Evolutionary conservation across 1,284 basidiomycete species (phyloP).

Genomic region (Tranzscheliella williamsii): DNA sequence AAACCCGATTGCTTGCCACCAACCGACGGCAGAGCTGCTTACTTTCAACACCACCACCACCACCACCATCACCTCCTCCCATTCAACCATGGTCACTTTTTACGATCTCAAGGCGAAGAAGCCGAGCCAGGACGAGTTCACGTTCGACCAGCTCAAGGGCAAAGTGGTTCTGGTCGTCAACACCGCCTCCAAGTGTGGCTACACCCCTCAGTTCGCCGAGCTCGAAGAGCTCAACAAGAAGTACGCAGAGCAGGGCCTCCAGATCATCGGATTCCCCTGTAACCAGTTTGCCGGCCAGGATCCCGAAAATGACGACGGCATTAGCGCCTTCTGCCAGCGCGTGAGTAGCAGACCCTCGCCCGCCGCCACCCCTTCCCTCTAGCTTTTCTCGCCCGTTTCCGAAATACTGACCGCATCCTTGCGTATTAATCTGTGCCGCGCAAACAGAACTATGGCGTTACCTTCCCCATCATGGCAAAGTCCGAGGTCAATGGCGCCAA

Average conservation of each 20-base stretch:
- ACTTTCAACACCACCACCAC: no score
- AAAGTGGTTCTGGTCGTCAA: conserved; percentile 67
- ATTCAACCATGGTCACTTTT: conserved; percentile 56
- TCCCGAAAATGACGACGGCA: conserved; percentile 52
- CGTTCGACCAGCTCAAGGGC: conserved; percentile 62
- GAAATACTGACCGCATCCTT: no score
- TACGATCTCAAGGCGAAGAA: conserved; percentile 57
- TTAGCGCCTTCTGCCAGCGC: conserved; percentile 52
- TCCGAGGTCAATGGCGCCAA: conserved; percentile 80
- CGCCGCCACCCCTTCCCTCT: no score
- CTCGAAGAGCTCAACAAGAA: conserved; percentile 82
- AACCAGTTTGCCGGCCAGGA: conserved; percentile 72
- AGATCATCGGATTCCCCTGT: conserved; percentile 86
- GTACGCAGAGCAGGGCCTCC: conserved; percentile 75
- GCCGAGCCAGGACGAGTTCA: conserved; percentile 44
- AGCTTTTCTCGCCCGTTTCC: no score
- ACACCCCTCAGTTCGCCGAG: conserved; percentile 77
- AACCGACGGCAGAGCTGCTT: no score
- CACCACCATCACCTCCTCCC: no score
- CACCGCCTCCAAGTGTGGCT: conserved; percentile 70
- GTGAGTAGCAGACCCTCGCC: conserved; percentile 32
- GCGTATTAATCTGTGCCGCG: no score
- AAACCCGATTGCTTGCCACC: no score
- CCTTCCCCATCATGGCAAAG: conserved; percentile 61
- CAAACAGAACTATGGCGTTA: conserved; percentile 58